Conservation (phyloP, 192 early-diverging fungal genomes). For the Gaertneriomyces semiglobifer region DNA sequence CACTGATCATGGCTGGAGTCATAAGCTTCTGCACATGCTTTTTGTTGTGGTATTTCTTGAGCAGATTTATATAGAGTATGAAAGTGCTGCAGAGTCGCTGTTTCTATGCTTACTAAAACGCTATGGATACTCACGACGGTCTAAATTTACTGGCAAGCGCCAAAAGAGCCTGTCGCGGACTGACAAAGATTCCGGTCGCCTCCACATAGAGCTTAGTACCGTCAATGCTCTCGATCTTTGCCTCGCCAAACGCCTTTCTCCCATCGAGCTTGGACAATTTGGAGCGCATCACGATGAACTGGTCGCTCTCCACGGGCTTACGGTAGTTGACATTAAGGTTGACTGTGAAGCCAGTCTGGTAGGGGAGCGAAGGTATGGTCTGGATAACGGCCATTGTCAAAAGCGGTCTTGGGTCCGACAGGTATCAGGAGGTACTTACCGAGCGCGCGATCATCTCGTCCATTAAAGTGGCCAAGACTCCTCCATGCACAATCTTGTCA, state of each 20-base stretch:
- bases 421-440: slow-evolving; percentile 44
- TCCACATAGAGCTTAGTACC: slow-evolving; percentile 14
- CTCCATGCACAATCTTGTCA: slow-evolving; percentile 75
- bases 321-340: slow-evolving; percentile 29
- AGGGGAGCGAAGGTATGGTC: slow-evolving; percentile 20
- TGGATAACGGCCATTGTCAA: not conserved
- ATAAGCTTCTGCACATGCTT: slow-evolving; percentile 45
- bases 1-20: slow-evolving; percentile 68
- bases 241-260: slow-evolving; percentile 20
- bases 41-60: slow-evolving; percentile 37
- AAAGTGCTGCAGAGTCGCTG: too few relatives aligned
- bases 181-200: slow-evolving; percentile 21
- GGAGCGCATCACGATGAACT: slow-evolving; percentile 25
- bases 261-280: slow-evolving; percentile 24
- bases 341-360: slow-evolving; percentile 23
- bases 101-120: too few relatives aligned
- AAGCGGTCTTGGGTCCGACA: not conserved
- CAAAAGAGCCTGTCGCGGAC: slow-evolving; percentile 13
- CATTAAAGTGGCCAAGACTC: slow-evolving; percentile 66
- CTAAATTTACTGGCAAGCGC: slow-evolving; percentile 10
- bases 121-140: not conserved
- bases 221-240: slow-evolving; percentile 19
- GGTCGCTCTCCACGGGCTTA: slow-evolving; percentile 10
- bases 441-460: slow-evolving; percentile 64
- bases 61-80: not conserved